A percentile compares a stretch with the other conserved stretches of the same genome.
phyloP scores from a whole-genome alignment of 768 basidiomycete species.

The Leccinellum luteum region DNA sequence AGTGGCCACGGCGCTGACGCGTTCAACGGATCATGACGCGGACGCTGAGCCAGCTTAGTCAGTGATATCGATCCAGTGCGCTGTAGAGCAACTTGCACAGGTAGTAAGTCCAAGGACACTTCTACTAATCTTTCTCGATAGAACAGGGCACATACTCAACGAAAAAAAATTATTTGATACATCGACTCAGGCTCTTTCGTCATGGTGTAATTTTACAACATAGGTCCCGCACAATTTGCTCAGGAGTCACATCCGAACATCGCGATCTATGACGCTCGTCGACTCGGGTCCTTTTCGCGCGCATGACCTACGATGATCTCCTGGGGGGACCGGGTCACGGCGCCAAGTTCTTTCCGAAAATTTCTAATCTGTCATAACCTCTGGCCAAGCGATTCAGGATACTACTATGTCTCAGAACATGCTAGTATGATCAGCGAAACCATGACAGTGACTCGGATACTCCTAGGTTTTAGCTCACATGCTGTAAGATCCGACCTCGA shows the following conservation, averaged over 20 bases:
- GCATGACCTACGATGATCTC: too few species aligned
- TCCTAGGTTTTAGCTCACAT: neutral
- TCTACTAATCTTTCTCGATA: too few species aligned
- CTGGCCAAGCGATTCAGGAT: neutral
- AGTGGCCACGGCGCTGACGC: constrained; percentile 6
- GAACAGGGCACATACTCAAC: neutral
- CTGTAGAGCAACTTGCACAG: neutral
- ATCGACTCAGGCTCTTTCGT: neutral
- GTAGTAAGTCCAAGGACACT: too few species aligned
- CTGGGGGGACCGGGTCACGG: too few species aligned
- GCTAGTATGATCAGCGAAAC: neutral
- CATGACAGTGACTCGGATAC: neutral
- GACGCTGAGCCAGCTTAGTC: constrained; percentile 9
- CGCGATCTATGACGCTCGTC: too few species aligned
- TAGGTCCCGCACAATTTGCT: neutral
- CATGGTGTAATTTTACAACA: neutral
- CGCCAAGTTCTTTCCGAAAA: too few species aligned
- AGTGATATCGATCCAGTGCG: neutral
- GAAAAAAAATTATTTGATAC: neutral
- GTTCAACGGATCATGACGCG: neutral
- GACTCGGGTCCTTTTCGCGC: too few species aligned
- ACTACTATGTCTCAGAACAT: neutral
- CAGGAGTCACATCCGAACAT: neutral
- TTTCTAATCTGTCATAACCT: neutral
- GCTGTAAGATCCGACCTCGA: neutral